Base-by-base conservation (phyloP, 495 filamentous ascomycete genomes). In the Xylaria intraflava region DNA sequence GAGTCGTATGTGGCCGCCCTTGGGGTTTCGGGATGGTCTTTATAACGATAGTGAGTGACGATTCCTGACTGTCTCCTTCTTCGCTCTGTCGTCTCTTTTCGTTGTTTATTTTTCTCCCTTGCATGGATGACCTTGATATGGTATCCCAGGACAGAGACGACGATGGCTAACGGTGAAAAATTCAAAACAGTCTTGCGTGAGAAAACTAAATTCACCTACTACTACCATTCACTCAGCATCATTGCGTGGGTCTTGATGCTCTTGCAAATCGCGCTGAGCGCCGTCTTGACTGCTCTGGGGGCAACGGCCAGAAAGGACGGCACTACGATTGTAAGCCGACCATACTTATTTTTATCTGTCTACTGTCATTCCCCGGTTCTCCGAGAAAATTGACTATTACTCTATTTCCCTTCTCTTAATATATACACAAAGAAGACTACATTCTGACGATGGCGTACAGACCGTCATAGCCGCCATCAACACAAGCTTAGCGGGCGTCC, bases 391-490 rank as follows among this genome's bases (percentile, higher is more conserved):
- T n/a, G n/a, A n/a, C n/a, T n/a, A n/a, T n/a, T n/a, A n/a, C n/a
- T n/a, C n/a, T n/a, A n/a, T n/a, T n/a, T n/a, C n/a, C n/a, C n/a
- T n/a, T n/a, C n/a, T n/a, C n/a, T n/a, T n/a, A n/a, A n/a, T n/a
- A n/a, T n/a, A n/a, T n/a, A n/a, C n/a, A n/a, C n/a, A n/a, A n/a
- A n/a, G n/a, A n/a, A n/a, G n/a, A n/a, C n/a, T n/a, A n/a, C n/a
- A n/a, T 19, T 26, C 22, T 39, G 12, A 0, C 24, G 14, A 20
- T 17, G 17, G 27, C 0, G 47, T 14, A 11, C 6, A 65, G 62
- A 79, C 75, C 1, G 50, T 72, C 12, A 63, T 78, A 3, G 77
- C 73, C 1, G 74, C 74, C 11, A 49, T 73, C 45, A 78, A 78
- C 59, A 79, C 77, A 0, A 61, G 75, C 17, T 59, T 71, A 6